phyloP scores from a whole-genome alignment of 2,329 filamentous ascomycete species.

The Stachybotrys chartarum region DNA sequence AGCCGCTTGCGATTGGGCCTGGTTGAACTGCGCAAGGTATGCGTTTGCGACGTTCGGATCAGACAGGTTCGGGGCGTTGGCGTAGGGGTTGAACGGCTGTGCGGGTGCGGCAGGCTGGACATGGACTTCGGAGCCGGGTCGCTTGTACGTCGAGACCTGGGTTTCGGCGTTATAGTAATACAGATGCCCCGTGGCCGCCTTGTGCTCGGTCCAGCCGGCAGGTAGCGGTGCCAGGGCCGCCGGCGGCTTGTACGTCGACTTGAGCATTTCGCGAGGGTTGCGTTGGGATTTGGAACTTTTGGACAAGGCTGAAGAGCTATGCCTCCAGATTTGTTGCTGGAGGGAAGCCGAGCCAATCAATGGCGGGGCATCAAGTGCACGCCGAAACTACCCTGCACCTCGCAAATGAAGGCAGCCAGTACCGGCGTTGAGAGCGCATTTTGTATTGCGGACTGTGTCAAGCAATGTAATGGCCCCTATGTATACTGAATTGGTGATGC shows the following conservation, averaged over 20 bases:
- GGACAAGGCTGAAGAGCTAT: slow-evolving; percentile 2
- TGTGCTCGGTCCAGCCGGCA: slow-evolving; percentile 88
- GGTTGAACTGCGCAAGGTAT: slow-evolving; percentile 49
- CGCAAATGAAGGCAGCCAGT: background rate
- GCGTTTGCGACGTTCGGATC: slow-evolving; percentile 52
- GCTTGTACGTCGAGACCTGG: slow-evolving; percentile 80
- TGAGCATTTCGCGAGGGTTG: slow-evolving; percentile 50
- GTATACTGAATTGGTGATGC: no score
- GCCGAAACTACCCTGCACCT: background rate
- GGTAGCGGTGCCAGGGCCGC: slow-evolving; percentile 53
- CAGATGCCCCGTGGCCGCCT: slow-evolving; percentile 74
- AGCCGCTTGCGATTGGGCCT: slow-evolving; percentile 24
- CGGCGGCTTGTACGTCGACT: slow-evolving; percentile 65
- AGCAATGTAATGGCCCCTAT: no score
- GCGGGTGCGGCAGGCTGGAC: slow-evolving; percentile 9
- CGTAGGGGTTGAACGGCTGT: slow-evolving; percentile 20
- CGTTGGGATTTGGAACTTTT: background rate
- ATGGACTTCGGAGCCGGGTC: slow-evolving; percentile 44
- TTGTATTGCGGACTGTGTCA: no score
- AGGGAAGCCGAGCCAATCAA: background rate
- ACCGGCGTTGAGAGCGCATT: no score
- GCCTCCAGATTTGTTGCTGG: background rate
- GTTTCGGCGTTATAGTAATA: slow-evolving; percentile 84
- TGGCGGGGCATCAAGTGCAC: background rate
- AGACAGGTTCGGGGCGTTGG: slow-evolving; percentile 32